Percentiles rank a stretch among this genome's conserved stretches.
These are phyloP conservation scores for Chytriomyces sp. DNA, from an alignment of 192 early-diverging fungal genomes.

Conservation along the genomic window DNA sequence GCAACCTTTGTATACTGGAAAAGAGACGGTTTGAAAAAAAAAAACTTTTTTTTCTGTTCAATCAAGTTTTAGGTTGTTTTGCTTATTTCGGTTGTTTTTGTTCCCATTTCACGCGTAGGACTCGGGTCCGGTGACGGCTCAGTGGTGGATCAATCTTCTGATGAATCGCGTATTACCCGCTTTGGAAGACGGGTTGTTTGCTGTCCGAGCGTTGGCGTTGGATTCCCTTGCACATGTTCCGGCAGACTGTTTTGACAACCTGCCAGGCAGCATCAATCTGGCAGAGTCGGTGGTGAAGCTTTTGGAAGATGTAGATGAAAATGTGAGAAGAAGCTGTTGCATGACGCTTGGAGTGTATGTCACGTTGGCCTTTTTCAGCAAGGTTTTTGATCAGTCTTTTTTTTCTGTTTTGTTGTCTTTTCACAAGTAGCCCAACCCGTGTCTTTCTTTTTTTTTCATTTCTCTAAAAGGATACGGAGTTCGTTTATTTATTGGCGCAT, in stretches of 20 bases:
- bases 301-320: slow-evolving; percentile 55
- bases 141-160: slow-evolving; percentile 34
- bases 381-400: neutral
- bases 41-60: neutral
- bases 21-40: neutral
- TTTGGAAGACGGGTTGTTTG: slow-evolving; percentile 31
- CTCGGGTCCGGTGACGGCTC: neutral
- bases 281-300: neutral
- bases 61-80: neutral
- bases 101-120: neutral
- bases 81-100: neutral
- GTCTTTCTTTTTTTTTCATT: too few species aligned
- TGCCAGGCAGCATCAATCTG: slow-evolving; percentile 11
- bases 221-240: slow-evolving; percentile 43
- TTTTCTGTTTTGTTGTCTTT: neutral
- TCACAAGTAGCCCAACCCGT: too few species aligned
- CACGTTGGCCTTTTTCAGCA: neutral
- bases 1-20: neutral
- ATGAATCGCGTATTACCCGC: slow-evolving; percentile 22
- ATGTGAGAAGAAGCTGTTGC: slow-evolving; percentile 68
- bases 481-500: slow-evolving; percentile 61
- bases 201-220: slow-evolving; percentile 38
- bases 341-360: slow-evolving; percentile 58
- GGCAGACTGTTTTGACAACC: slow-evolving; percentile 18
- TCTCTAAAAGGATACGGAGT: slow-evolving; percentile 57